Percentiles rank a stretch among this genome's conserved stretches.
phyloP scores from a whole-genome alignment of 2,329 filamentous ascomycete species.

The Aspergillus persii region DNA sequence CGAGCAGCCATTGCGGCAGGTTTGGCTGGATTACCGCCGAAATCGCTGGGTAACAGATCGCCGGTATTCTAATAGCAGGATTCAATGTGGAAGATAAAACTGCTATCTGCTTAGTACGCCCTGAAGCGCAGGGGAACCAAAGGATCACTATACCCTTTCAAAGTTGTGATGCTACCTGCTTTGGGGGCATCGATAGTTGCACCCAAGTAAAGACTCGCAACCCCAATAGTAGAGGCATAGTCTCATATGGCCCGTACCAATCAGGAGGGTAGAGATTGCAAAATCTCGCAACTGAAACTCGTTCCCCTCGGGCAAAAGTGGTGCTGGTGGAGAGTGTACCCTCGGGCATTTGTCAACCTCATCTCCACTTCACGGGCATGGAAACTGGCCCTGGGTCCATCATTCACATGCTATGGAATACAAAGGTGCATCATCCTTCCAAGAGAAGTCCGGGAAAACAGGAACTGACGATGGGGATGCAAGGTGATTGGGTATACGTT shows the following conservation, averaged over 20 bases:
- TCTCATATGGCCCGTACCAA: conserved; percentile 15
- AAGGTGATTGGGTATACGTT: conserved; percentile 46
- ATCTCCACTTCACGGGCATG: conserved; percentile 48
- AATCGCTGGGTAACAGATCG: too few relatives aligned
- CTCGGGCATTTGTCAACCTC: conserved; percentile 56
- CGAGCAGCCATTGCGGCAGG: too few relatives aligned
- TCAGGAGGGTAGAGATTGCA: conserved; percentile 16
- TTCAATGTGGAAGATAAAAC: too few relatives aligned
- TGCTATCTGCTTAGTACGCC: too few relatives aligned
- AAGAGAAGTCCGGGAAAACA: background rate
- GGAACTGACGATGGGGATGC: background rate
- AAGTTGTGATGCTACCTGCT: too few relatives aligned
- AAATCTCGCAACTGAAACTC: conserved; percentile 7
- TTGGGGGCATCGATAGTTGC: too few relatives aligned
- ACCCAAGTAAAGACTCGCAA: too few relatives aligned
- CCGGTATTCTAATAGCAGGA: too few relatives aligned
- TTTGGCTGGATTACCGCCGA: too few relatives aligned
- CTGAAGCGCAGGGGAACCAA: background rate
- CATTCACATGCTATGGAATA: conserved; percentile 54
- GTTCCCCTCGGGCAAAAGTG: conserved; percentile 41
- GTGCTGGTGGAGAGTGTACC: conserved; percentile 55
- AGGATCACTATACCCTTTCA: too few relatives aligned
- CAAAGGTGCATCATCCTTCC: conserved; percentile 41
- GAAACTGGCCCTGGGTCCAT: conserved; percentile 36
- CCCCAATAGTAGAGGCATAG: background rate